Evolutionary conservation across 169 alveolate genomes (phyloP).

Genomic region (Cryptosporidium ubiquitum): DNA sequence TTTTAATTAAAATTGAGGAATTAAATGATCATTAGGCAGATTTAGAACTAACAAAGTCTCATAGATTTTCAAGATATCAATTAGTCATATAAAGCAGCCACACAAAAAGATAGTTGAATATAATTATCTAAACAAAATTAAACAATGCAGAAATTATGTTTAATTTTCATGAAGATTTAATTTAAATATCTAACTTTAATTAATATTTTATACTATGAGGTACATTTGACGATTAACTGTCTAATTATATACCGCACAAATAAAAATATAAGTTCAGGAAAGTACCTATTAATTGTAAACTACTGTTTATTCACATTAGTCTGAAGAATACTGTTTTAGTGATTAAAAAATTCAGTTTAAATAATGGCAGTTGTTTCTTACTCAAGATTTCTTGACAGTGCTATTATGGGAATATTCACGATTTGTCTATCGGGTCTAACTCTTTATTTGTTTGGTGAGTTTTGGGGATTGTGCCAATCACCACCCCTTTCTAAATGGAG

Average conservation of each 20-base stretch:
- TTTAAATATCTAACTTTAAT: background rate
- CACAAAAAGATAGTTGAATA: too few relatives aligned
- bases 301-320: background rate
- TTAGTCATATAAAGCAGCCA: too few relatives aligned
- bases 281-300: background rate
- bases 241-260: background rate
- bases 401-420: constrained; percentile 78
- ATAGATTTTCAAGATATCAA: background rate
- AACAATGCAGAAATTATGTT: background rate
- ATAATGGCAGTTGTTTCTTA: constrained; percentile 72
- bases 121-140: too few relatives aligned
- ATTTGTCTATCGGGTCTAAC: constrained; percentile 79
- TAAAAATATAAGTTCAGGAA: background rate
- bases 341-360: background rate
- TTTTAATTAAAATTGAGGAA: background rate
- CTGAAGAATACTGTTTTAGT: background rate
- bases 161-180: background rate
- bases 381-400: constrained; percentile 75
- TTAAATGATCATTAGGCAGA: background rate
- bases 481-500: constrained; percentile 78
- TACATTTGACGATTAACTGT: background rate
- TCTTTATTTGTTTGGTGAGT: constrained; percentile 79
- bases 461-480: constrained; percentile 78
- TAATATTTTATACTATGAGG: background rate
- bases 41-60: too few relatives aligned